Evolutionary conservation across 2,329 filamentous ascomycete genomes (phyloP).

Genomic region (Ophiostoma montium): DNA sequence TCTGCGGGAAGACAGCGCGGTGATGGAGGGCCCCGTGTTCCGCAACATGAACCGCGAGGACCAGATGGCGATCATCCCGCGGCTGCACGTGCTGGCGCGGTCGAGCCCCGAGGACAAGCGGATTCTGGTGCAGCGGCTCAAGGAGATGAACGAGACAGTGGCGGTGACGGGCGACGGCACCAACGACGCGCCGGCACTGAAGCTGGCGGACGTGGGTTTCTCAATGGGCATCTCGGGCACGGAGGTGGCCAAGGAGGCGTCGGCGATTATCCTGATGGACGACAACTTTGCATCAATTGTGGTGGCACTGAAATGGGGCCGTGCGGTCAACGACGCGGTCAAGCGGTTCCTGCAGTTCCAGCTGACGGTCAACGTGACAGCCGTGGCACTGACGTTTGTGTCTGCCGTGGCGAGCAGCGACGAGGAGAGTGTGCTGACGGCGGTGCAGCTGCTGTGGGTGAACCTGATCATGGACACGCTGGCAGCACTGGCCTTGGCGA

Average conservation of each 20-base stretch:
- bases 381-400: conserved; percentile 75
- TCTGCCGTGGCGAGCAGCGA: conserved; percentile 60
- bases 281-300: conserved; percentile 82
- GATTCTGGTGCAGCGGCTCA: conserved; percentile 55
- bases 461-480: conserved; percentile 97
- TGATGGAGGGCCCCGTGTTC: conserved; percentile 69
- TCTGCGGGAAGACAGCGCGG: conserved; percentile 48
- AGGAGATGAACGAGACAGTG: conserved; percentile 61
- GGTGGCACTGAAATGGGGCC: conserved; percentile 69
- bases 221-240: conserved; percentile 77
- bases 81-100: conserved; percentile 56
- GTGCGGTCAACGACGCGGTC: conserved; percentile 62
- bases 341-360: conserved; percentile 68
- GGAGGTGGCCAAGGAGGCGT: conserved; percentile 74
- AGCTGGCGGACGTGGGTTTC: conserved; percentile 70
- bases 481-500: conserved; percentile 75
- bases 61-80: conserved; percentile 53
- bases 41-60: conserved; percentile 53
- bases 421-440: conserved; percentile 65
- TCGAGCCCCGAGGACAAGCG: conserved; percentile 69
- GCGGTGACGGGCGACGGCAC: conserved; percentile 75
- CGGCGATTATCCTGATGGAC: conserved; percentile 75
- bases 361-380: conserved; percentile 82
- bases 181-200: conserved; percentile 70
- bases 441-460: conserved; percentile 89